Evolutionary conservation across 2,329 filamentous ascomycete species (phyloP).

Genomic region (Xylariaceae sp.): DNA sequence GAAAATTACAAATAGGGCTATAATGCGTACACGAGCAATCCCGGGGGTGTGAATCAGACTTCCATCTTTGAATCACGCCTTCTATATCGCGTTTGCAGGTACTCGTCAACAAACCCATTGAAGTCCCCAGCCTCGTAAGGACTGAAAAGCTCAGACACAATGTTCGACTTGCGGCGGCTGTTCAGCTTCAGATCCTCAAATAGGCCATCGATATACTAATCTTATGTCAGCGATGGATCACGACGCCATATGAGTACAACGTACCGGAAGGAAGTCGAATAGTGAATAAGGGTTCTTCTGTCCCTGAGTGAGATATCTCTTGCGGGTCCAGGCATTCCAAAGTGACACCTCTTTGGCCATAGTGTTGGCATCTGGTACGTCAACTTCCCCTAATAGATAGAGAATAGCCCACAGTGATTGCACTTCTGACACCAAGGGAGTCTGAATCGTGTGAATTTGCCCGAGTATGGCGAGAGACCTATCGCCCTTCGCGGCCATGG

Average conservation of each 20-base stretch:
- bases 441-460: conserved; percentile 29
- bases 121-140: conserved; percentile 28
- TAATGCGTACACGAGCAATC: no score
- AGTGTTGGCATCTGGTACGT: conserved; percentile 24
- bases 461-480: conserved; percentile 28
- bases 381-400: conserved; percentile 28
- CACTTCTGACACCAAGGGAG: conserved; percentile 28
- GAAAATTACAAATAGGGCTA: no score
- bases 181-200: conserved; percentile 28
- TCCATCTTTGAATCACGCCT: no score
- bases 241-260: neutral
- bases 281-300: conserved; percentile 27
- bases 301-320: conserved; percentile 29
- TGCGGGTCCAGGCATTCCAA: conserved; percentile 33
- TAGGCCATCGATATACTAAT: conserved; percentile 30
- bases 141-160: conserved; percentile 26
- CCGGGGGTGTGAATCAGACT: no score
- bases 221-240: neutral
- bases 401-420: conserved; percentile 31
- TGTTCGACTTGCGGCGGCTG: conserved; percentile 27
- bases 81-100: conserved; percentile 5
- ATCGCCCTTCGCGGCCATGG: conserved; percentile 23
- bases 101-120: conserved; percentile 29
- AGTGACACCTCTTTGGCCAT: conserved; percentile 30
- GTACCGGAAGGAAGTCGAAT: conserved; percentile 31